Evolutionary conservation across 495 filamentous ascomycete genomes (phyloP).

Genomic region (Xylaria flabelliformis): DNA sequence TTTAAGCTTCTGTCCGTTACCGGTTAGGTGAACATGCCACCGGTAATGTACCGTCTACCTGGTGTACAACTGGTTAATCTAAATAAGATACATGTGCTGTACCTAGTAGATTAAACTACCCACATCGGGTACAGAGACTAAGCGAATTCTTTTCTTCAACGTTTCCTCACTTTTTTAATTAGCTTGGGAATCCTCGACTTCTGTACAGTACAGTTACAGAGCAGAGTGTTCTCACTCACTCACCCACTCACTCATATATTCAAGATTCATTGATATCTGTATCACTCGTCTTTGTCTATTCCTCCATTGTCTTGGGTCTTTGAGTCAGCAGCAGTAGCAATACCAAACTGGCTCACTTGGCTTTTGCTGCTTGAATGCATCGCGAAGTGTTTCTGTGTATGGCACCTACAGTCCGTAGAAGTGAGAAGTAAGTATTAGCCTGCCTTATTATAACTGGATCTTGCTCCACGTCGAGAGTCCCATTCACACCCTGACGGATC

Average conservation of each 20-base stretch:
- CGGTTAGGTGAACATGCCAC: too few relatives aligned
- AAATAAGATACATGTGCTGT: background rate
- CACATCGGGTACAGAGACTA: constrained; percentile 5
- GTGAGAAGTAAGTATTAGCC: background rate
- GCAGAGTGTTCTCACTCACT: too few relatives aligned
- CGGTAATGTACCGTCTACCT: too few relatives aligned
- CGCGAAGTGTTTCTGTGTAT: constrained; percentile 2
- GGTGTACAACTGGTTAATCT: background rate
- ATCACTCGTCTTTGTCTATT: constrained; percentile 4
- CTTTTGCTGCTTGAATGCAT: constrained; percentile 2
- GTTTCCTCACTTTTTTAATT: background rate
- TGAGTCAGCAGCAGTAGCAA: constrained; percentile 13
- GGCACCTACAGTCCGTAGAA: too few relatives aligned
- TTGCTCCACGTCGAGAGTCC: constrained; percentile 12
- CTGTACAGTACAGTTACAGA: background rate
- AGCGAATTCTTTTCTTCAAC: background rate
- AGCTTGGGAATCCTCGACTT: background rate
- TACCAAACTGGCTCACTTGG: constrained; percentile 6
- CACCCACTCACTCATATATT: background rate
- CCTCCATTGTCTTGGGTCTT: constrained; percentile 4
- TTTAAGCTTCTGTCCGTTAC: background rate
- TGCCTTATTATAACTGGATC: constrained; percentile 22
- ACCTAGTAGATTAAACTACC: background rate
- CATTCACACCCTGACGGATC: constrained; percentile 22
- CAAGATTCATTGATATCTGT: background rate